Evolutionary conservation across 495 filamentous ascomycete genomes (phyloP), one percentile per base, ranked within the genome.

Genomic region (Aspergillus wentii): DNA sequence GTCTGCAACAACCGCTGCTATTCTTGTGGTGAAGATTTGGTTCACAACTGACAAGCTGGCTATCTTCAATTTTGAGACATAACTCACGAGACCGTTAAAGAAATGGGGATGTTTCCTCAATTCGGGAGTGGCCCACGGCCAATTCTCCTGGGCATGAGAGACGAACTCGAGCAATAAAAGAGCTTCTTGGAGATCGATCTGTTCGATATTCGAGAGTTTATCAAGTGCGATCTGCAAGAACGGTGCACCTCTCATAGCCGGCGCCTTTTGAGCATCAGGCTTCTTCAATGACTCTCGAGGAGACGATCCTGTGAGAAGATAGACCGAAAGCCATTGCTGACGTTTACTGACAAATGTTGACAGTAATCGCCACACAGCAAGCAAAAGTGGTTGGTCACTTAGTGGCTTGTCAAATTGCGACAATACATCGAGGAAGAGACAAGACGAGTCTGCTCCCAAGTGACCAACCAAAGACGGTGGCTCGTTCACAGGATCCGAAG

Each of bases 311-410:
- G 90, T 95, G 17, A 97, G 79, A 33, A 97, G 74, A 52, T 88
- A 91, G 30, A 94, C 87, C 0, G 91, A 81, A 66, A 99, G 82
- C 83, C 94, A 97, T 52, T 94, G 88, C 46, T 99, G 92, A 37
- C 87, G 82, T 52, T 86, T 89, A 51, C 86, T 85, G 31, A 97
- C 75, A 31, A 95, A 78, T n/a, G 80, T 81, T 18, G 91, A 83
- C 21, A 96, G 78, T 39, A 99, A 78, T 35, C 72, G 77, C 92
- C 92, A 97, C 33, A 88, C 82, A 16, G 71, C 66, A 33, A 77
- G 70, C 16, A 82, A 72, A 27, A 88, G 66, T 5, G 64, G 51
- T 3, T 68, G 58, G 46, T 86, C 71, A 34, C 71, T 62, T 20
- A 91, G 66, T 8, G 89, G 89, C 48, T 77, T 79, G 46, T 90